A percentile compares a stretch with the other conserved stretches of the same genome.
These are phyloP conservation scores for Arabis hirsuta DNA, from an alignment of 345 rosid genomes.

Conservation along the genomic window DNA sequence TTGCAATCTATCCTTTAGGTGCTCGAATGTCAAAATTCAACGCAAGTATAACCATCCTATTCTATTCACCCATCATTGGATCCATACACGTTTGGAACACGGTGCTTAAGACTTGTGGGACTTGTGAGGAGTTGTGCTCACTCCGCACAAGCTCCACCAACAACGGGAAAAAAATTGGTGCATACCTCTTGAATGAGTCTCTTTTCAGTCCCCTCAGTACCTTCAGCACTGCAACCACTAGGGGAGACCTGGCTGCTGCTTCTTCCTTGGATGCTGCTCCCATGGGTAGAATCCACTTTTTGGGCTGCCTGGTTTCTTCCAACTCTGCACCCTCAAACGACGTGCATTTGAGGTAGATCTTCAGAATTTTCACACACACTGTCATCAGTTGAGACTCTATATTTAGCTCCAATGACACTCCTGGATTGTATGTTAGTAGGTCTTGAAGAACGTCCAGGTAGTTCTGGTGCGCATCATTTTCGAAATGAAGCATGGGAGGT, in stretches of 20 bases:
- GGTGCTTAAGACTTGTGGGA: conserved; percentile 63
- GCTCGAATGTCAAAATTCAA: conserved; percentile 29
- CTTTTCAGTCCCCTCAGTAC: conserved; percentile 55
- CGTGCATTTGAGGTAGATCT: conserved; percentile 66
- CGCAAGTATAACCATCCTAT: not conserved
- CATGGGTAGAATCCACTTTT: conserved; percentile 70
- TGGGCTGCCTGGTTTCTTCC: conserved; percentile 45
- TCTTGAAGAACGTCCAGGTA: conserved; percentile 70
- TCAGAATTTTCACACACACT: conserved; percentile 62
- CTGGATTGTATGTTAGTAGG: conserved; percentile 50
- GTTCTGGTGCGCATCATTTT: conserved; percentile 77
- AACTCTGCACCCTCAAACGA: conserved; percentile 27
- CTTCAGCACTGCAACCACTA: conserved; percentile 66
- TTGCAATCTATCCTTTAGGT: conserved; percentile 25
- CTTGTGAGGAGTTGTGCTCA: conserved; percentile 88
- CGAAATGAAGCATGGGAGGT: conserved; percentile 88
- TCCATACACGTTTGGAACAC: conserved; percentile 80
- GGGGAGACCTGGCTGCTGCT: conserved; percentile 68
- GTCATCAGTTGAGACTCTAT: conserved; percentile 59
- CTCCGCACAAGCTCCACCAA: conserved; percentile 78
- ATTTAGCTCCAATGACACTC: conserved; percentile 53
- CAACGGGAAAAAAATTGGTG: conserved; percentile 61
- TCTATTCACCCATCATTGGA: conserved; percentile 48
- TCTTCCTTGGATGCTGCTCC: conserved; percentile 81
- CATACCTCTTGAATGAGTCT: conserved; percentile 60